Base-by-base conservation (phyloP, 2,329 filamentous ascomycete genomes). In the Pseudocercospora fuligena region DNA sequence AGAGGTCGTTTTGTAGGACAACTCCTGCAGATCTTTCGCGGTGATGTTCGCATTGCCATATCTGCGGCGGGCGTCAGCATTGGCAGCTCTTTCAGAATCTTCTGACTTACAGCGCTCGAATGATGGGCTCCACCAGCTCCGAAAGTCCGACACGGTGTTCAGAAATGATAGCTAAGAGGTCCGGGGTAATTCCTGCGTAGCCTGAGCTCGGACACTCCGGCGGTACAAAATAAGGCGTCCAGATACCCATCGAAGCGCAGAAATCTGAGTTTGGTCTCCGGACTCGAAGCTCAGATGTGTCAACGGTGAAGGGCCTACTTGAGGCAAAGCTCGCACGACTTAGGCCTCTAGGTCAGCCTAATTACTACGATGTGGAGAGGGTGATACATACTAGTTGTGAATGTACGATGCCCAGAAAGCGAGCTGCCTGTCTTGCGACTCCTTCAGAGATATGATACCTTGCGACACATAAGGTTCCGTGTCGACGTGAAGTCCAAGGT, bases 391-490 rank as follows among this genome's bases (percentile, higher is more conserved):
- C 47, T 51, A 57, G n/a, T 57, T 57, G 25, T 31, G 25, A 12
- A 79, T 73, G 69, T 80, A 82, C 43, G 78, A 78, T 5, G 78
- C 80, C 81, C 81, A 83, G 63, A 83, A 83, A 1, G 78, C 76
- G 6, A 76, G 72, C 21, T 75, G 75, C 12, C 81, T 78, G 4
- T 81, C 75, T 40, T 80, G 77, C 19, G 80, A 79, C 66, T 83
- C 81, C 4, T 74, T 72, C 0, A 73, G 65, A 27, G 76, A 80
- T 53, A 83, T 78, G 16, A 78, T 74, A 2, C 80, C 80, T 56
- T 76, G 76, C 12, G 76, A 73, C 3, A 83, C 76, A 63, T 83
- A 82, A 0, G 75, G 66, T 1, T 74, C 76, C 72, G 80, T 80
- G 63, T 82, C 79, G 19, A 81, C 59, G 61, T 82, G 81, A 16